Conservation (phyloP, 345 rosid genomes). For the Nasturtium officinale region DNA sequence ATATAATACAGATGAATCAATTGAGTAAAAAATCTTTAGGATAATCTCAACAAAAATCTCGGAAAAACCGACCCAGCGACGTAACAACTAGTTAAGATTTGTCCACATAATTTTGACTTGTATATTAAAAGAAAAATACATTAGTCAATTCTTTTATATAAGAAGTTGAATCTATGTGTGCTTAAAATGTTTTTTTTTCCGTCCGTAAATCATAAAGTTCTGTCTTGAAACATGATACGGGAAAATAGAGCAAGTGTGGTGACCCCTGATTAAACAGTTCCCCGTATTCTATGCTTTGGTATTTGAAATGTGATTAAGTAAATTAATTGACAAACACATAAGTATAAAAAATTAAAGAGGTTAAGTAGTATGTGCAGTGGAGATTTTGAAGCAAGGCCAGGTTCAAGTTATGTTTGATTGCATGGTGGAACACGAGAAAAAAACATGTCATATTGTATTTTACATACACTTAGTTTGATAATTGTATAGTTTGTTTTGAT, state of each 20-base stretch:
- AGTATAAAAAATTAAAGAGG: background rate
- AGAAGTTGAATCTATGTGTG: background rate
- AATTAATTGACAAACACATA: background rate
- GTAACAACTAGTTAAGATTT: constrained; percentile 20
- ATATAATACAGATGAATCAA: background rate
- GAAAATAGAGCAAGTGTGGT: constrained; percentile 11
- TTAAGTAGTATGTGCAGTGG: constrained; percentile 18
- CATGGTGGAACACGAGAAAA: constrained; percentile 42
- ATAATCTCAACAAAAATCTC: constrained; percentile 4
- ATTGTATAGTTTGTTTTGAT: background rate
- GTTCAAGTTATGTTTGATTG: constrained; percentile 43
- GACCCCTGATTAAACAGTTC: constrained; percentile 22
- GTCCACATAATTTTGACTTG: constrained; percentile 1
- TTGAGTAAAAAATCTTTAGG: background rate
- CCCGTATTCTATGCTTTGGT: constrained; percentile 29
- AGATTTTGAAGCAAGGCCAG: constrained; percentile 37
- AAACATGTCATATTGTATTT: constrained; percentile 43
- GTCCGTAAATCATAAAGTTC: background rate
- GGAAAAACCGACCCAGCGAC: background rate
- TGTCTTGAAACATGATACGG: constrained; percentile 1
- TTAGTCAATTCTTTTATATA: background rate
- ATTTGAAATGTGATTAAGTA: constrained; percentile 17
- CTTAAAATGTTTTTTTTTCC: background rate
- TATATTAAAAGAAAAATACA: background rate
- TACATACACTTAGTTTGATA: constrained; percentile 15